phyloP scores from a whole-genome alignment of 2,329 filamentous ascomycete genomes.

The Didymella sp. region DNA sequence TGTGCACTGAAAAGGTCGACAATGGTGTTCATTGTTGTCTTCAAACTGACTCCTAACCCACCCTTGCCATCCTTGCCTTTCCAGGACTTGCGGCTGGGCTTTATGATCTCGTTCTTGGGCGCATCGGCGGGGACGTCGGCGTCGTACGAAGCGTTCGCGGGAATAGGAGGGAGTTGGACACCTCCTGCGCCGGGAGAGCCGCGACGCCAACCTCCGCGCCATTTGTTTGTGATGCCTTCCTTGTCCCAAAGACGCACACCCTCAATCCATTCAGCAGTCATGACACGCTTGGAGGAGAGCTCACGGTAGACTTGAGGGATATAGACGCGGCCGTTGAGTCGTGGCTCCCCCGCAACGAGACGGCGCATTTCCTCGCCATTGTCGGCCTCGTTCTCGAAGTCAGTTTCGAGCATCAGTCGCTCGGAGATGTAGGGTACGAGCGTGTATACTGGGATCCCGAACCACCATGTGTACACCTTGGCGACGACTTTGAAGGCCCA shows the following conservation, averaged over 20 bases:
- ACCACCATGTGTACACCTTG: conserved; percentile 82
- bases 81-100: conserved; percentile 83
- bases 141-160: conserved; percentile 46
- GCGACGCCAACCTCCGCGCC: conserved; percentile 77
- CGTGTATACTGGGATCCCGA: conserved; percentile 90
- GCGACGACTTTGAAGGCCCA: conserved; percentile 94
- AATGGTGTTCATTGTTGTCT: conserved; percentile 95
- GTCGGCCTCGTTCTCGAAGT: conserved; percentile 89
- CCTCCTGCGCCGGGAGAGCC: conserved; percentile 82
- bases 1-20: conserved; percentile 95
- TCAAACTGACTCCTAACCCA: conserved; percentile 81
- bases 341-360: conserved; percentile 76
- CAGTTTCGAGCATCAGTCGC: conserved; percentile 89
- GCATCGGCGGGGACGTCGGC: conserved; percentile 41
- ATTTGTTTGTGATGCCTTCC: conserved; percentile 75
- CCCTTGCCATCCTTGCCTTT: conserved; percentile 74
- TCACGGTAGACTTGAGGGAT: conserved; percentile 85
- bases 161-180: conserved; percentile 61
- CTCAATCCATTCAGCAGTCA: conserved; percentile 98
- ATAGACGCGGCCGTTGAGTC: conserved; percentile 81
- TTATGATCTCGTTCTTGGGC: conserved; percentile 65
- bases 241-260: conserved; percentile 94
- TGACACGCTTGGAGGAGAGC: conserved; percentile 79
- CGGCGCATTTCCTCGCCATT: conserved; percentile 86
- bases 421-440: conserved; percentile 93